Evolutionary conservation across 805 yeast genomes (phyloP).

Genomic region (Schwanniomyces sp.): DNA sequence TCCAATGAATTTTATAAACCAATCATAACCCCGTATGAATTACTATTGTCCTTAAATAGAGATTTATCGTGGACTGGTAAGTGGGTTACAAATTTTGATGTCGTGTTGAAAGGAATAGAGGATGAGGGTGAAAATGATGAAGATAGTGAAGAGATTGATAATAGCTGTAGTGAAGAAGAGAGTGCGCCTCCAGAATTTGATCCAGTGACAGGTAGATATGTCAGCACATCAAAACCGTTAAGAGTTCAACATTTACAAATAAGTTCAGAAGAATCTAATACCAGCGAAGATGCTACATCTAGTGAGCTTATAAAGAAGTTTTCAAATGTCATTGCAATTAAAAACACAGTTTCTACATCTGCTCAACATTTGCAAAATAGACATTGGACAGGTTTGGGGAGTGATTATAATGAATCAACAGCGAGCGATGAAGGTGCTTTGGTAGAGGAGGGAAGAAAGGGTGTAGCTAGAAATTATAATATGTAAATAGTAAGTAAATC

Average conservation of each 20-base stretch:
- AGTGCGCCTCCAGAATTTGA: constrained; percentile 79
- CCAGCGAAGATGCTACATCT: constrained; percentile 11
- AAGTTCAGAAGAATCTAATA: constrained; percentile 35
- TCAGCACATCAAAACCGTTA: constrained; percentile 72
- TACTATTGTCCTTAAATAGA: constrained; percentile 72
- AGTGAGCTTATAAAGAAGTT: constrained; percentile 55
- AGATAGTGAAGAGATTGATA: constrained; percentile 16
- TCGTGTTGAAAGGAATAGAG: constrained; percentile 44
- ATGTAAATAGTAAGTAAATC: constrained; percentile 17
- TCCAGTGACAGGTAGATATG: constrained; percentile 80
- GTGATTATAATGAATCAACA: constrained; percentile 55
- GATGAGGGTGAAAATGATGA: constrained; percentile 28
- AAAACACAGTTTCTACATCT: constrained; percentile 84
- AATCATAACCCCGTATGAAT: constrained; percentile 89
- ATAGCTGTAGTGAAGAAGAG: constrained; percentile 33
- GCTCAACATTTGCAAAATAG: constrained; percentile 72
- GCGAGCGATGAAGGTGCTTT: constrained; percentile 63
- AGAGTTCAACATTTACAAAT: constrained; percentile 66
- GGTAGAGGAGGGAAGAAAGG: constrained; percentile 79
- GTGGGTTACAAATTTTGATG: constrained; percentile 81
- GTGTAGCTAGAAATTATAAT: constrained; percentile 87
- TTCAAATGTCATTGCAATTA: constrained; percentile 60
- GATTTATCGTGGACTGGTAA: constrained; percentile 89
- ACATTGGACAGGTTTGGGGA: constrained; percentile 88
- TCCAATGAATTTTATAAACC: constrained; percentile 84